A percentile compares a stretch with the other conserved stretches of the same genome.
These are phyloP conservation scores for Glycine soja DNA, from an alignment of 306 rosid genomes.

Conservation along the genomic window DNA sequence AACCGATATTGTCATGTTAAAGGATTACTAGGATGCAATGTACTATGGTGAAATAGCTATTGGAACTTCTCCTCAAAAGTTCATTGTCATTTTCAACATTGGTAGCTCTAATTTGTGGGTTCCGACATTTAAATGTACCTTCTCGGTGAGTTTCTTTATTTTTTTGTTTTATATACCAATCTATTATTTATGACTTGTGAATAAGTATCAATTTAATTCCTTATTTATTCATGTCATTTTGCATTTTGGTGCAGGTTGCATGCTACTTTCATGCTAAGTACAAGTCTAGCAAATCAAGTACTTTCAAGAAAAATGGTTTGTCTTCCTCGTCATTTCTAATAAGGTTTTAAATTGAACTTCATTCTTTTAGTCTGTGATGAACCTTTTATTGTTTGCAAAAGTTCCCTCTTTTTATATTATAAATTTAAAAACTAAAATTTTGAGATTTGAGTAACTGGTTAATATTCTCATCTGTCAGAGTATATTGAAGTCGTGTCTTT, in stretches of 20 bases:
- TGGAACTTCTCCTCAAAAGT: slow-evolving; percentile 85
- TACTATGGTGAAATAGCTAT: slow-evolving; percentile 86
- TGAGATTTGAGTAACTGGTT: background rate
- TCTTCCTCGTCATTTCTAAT: slow-evolving; percentile 23
- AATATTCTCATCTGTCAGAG: background rate
- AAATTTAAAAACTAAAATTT: background rate
- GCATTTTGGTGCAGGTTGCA: slow-evolving; percentile 65
- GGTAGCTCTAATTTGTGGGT: slow-evolving; percentile 97
- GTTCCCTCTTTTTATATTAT: background rate
- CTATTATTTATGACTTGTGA: background rate
- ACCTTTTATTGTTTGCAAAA: slow-evolving; percentile 25
- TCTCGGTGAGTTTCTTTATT: slow-evolving; percentile 93
- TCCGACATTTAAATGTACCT: slow-evolving; percentile 71
- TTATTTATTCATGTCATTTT: background rate
- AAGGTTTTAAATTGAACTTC: no score
- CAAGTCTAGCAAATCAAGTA: slow-evolving; percentile 64
- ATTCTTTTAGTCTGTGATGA: no score
- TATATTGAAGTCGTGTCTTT: background rate
- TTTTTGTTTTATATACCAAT: no score
- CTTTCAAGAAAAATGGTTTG: slow-evolving; percentile 78
- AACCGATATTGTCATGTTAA: slow-evolving; percentile 65
- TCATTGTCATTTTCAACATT: slow-evolving; percentile 85
- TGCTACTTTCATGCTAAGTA: slow-evolving; percentile 88
- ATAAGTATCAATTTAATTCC: background rate
- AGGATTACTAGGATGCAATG: slow-evolving; percentile 93